Percentiles rank a stretch among this genome's conserved stretches.
phyloP scores from a whole-genome alignment of 1,284 basidiomycete species.

The Cutaneotrichosporon spelunceum region DNA sequence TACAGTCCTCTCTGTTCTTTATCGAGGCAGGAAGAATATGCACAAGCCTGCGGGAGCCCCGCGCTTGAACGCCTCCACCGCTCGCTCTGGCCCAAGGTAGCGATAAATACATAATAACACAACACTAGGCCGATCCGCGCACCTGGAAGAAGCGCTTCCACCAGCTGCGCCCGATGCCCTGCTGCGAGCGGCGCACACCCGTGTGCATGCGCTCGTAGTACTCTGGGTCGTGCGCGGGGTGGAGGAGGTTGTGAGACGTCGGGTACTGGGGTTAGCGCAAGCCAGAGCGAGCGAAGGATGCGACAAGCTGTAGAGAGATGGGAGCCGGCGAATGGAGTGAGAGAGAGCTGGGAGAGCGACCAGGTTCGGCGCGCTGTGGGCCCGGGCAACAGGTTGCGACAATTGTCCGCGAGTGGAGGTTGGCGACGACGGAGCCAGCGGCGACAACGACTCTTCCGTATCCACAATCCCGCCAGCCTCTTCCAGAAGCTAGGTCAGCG shows the following conservation, averaged over 20 bases:
- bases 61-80: too few species aligned
- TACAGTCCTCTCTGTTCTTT: too few species aligned
- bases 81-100: neutral
- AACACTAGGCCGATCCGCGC: slow-evolving; percentile 35
- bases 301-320: neutral
- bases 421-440: too few species aligned
- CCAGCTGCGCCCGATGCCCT: slow-evolving; percentile 45
- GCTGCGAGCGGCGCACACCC: slow-evolving; percentile 38
- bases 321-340: neutral
- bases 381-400: too few species aligned
- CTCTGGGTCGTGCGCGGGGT: slow-evolving; percentile 41
- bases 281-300: neutral
- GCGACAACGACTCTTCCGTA: too few species aligned
- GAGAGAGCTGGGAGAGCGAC: neutral
- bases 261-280: slow-evolving; percentile 35
- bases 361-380: too few species aligned
- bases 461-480: too few species aligned
- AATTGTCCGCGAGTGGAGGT: too few species aligned
- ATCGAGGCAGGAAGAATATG: too few species aligned
- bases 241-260: slow-evolving; percentile 29
- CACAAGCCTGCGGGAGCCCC: too few species aligned
- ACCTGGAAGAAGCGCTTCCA: slow-evolving; percentile 50
- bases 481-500: too few species aligned
- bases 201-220: slow-evolving; percentile 44
- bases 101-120: neutral